Conservation (phyloP, 441 rosid species). For the Mallotus repandus region DNA sequence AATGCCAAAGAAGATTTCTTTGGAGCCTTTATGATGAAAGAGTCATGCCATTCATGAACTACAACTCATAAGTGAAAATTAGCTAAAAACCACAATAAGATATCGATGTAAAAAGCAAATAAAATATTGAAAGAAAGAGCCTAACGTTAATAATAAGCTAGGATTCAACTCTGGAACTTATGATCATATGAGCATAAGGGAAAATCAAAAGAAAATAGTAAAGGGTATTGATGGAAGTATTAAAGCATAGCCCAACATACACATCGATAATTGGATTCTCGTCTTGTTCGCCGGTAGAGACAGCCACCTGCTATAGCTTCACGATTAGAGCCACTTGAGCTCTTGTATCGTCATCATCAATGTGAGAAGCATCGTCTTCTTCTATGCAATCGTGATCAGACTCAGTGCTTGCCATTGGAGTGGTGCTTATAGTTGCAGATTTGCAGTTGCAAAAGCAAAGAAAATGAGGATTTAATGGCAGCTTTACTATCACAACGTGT, state of each 20-base stretch:
- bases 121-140: not conserved
- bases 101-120: not conserved
- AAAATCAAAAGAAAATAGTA: slow-evolving; percentile 7
- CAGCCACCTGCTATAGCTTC: slow-evolving; percentile 44
- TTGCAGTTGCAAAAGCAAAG: too few species aligned
- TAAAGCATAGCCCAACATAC: not conserved
- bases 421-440: too few species aligned
- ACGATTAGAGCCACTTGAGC: slow-evolving; percentile 91
- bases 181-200: not conserved
- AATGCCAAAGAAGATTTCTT: slow-evolving; percentile 42
- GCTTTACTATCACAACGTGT: too few species aligned
- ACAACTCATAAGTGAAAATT: slow-evolving; percentile 3
- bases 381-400: slow-evolving; percentile 65
- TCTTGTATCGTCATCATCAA: slow-evolving; percentile 92
- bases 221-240: not conserved
- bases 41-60: slow-evolving; percentile 28
- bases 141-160: not conserved
- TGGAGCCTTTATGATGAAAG: slow-evolving; percentile 34
- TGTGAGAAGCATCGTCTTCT: slow-evolving; percentile 64
- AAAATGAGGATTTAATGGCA: not conserved
- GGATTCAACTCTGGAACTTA: slow-evolving; percentile 4
- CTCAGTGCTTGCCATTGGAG: slow-evolving; percentile 60
- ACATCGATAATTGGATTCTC: not conserved
- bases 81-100: not conserved
- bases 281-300: too few species aligned